Percentiles rank a stretch among this genome's conserved stretches.
These are phyloP conservation scores for Piedraia hortae DNA, from an alignment of 2,329 filamentous ascomycete species.

Conservation along the genomic window DNA sequence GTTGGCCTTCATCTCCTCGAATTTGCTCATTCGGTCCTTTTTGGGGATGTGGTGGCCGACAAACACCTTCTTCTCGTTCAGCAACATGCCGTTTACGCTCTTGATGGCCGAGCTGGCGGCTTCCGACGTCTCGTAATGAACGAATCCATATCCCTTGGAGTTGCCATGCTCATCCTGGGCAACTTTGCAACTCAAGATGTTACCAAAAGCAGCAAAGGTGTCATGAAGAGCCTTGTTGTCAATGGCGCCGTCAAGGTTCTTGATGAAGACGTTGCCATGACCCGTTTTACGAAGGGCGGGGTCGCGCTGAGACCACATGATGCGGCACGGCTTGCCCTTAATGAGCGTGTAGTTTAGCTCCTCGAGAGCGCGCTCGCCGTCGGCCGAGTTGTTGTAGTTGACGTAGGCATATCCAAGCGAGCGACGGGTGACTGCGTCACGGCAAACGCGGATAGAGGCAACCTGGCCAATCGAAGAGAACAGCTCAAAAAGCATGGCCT, in stretches of 20 bases:
- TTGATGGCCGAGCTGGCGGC: slow-evolving; percentile 93
- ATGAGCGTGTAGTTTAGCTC: slow-evolving; percentile 99
- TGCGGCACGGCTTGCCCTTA: slow-evolving; percentile 95
- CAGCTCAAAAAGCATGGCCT: slow-evolving; percentile 99
- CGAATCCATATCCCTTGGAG: slow-evolving; percentile 97
- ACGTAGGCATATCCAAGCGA: slow-evolving; percentile 98
- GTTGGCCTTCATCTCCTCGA: slow-evolving; percentile 99
- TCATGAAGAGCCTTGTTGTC: slow-evolving; percentile 99
- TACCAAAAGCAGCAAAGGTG: slow-evolving; percentile 94
- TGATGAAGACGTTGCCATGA: slow-evolving; percentile 99
- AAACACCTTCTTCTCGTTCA: slow-evolving; percentile 99
- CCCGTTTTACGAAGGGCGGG: slow-evolving; percentile 97
- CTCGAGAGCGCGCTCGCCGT: slow-evolving; percentile 94
- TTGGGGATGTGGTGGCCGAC: slow-evolving; percentile 98
- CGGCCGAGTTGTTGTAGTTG: slow-evolving; percentile 94
- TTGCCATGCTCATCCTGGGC: slow-evolving; percentile 88
- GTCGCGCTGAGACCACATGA: slow-evolving; percentile 99
- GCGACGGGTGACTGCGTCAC: slow-evolving; percentile 91
- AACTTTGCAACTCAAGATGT: slow-evolving; percentile 98
- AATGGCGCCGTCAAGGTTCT: slow-evolving; percentile 94
- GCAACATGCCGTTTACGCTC: slow-evolving; percentile 96
- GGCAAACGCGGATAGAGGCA: slow-evolving; percentile 97
- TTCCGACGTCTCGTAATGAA: slow-evolving; percentile 98
- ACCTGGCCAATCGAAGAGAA: slow-evolving; percentile 98
- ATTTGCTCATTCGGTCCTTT: slow-evolving; percentile 99